Evolutionary conservation across 768 basidiomycete genomes (phyloP), one percentile per base, ranked within the genome.

Genomic region (Termitomyces titanicus): DNA sequence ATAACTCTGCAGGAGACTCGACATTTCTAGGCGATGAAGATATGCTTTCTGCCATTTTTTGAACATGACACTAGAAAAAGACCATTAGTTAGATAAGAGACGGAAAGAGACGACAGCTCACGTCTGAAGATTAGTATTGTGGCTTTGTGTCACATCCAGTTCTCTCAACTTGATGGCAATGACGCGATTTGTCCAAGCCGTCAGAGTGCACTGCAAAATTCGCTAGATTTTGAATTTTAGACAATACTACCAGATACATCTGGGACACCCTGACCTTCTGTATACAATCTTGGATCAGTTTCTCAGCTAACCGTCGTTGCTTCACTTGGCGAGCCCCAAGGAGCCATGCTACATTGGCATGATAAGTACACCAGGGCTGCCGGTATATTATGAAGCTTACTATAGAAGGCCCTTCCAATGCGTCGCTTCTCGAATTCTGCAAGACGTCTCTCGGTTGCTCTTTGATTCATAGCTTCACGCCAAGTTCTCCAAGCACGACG

Each of bases 1-100:
- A 68, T 91, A 89, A 64, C 89, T 92, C 64, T 91, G 86, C 80
- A 94, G 83, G n/a, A 94, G 79, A 61, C 83, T 86, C 3, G 86
- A 69, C 59, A 86, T 83, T 65, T 92, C 88, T 2, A 79, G 78
- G 64, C 89, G 89, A 24, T 84, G 82, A 35, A 75, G 70, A 62
- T 79, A 82, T 35, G 79, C 72, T 6, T 67, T 70, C 63, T 82
- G 85, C 91, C 92, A 94, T 70, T 85, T 88, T 45, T 68, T 74
- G 61, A 89, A 88, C 6, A 80, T 78, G 50, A 66, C 63, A 35
- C 87, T 92, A 58, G 29, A 54, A 44, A 47, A 17, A 13, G 2
- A 15, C n/a, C n/a, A n/a, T n/a, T n/a, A n/a, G 47, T 58, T 51
- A 47, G 44, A 45, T 34, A 53, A 47, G 37, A 39, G 34, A 51